Conservation (phyloP, 768 basidiomycete species). For the Boletus reticulatus region DNA sequence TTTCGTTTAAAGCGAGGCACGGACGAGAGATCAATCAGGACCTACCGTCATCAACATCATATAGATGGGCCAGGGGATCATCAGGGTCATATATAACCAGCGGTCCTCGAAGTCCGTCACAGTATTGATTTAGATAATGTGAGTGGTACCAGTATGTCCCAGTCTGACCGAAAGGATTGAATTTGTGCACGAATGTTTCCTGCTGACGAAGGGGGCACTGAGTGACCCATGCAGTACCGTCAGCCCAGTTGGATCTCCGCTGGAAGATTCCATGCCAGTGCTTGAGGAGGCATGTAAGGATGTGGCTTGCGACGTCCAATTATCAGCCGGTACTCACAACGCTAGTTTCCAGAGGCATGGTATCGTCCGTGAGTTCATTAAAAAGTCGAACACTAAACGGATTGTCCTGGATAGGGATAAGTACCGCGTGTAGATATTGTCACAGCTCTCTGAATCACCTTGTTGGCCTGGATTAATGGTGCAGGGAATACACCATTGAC, state of each 20-base stretch:
- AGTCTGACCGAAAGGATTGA: constrained; percentile 16
- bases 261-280: constrained; percentile 5
- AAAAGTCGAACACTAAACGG: not conserved
- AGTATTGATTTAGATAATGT: not conserved
- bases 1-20: not conserved
- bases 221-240: not conserved
- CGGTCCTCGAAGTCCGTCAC: constrained; percentile 26
- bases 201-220: constrained; percentile 16
- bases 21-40: not conserved
- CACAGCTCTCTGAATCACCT: constrained; percentile 20
- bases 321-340: constrained; percentile 16
- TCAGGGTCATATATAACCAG: constrained; percentile 4
- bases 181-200: constrained; percentile 37
- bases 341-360: constrained; percentile 49
- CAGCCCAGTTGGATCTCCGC: constrained; percentile 1
- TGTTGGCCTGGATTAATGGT: constrained; percentile 40
- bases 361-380: constrained; percentile 31
- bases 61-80: constrained; percentile 37
- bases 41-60: constrained; percentile 43
- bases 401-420: not conserved
- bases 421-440: not conserved
- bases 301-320: not conserved
- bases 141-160: constrained; percentile 46
- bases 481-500: constrained; percentile 32
- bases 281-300: constrained; percentile 3